Base-by-base conservation (phyloP, 164 flowering plant species). In the Paratinospora sagittata region DNA sequence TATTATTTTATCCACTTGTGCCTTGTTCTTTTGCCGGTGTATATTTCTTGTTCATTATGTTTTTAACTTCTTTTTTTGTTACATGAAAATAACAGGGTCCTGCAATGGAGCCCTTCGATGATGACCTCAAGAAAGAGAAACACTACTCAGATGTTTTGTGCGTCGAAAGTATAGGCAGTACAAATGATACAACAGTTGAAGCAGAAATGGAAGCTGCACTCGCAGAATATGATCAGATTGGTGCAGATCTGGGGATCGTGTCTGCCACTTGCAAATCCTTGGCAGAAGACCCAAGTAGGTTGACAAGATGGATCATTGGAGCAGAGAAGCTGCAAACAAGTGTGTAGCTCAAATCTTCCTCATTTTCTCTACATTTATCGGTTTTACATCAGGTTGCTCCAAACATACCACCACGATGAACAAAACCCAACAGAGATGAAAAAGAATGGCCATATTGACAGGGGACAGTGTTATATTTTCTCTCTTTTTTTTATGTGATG, bases 201-300 rank as follows among this genome's bases (percentile, higher is more conserved):
- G 85, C 82, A 65, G 96, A 91, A 74, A 91, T 94, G 97, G 87
- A 83, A 77, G 86, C 85, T 14, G 88, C 90, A 36, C 79, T 94
- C 2, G 76, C 78, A 33, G 90, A 88, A 75, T 89, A 82, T 67
- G 80, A 84, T 60, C 84, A 72, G 52, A 83, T 91, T 43, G 96
- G 96, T 6, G 71, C 82, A 16, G 92, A 90, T 79, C 93, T 91
- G 45, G 97, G 97, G 36, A 88, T 89, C 58, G 58, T 82, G 24
- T 85, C 86, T 0, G 70, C 72, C 19, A 74, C 82, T 52, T 92
- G 91, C 70, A 92, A 79, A 69, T 80, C 76, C 30, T 75, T 85
- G 36, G 83, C 85, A 37, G 85, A 76, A 14, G 96, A 92, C 76
- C 92, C 93, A 6, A 87, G 92, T 74, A 81, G 79, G 79, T 68